Percentiles rank a stretch among this genome's conserved stretches.
Evolutionary conservation across 2,329 filamentous ascomycete species (phyloP).

Genomic region (Lasiodiplodia hormozganensis): DNA sequence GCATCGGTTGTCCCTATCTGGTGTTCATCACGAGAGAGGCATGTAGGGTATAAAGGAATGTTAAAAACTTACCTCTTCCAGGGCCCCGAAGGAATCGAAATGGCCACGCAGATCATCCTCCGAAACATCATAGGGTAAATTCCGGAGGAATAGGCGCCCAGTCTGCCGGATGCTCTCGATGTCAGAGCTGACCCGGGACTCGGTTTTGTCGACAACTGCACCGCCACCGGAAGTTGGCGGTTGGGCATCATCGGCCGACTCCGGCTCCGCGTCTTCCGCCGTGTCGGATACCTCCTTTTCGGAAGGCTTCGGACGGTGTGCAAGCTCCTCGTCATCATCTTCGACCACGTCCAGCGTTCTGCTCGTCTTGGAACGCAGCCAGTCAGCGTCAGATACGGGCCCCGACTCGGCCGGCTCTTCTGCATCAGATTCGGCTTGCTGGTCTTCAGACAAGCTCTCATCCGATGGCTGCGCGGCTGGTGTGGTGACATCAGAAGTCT

Average conservation of each 20-base stretch:
- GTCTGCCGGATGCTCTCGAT: constrained; percentile 71
- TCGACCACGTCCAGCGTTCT: constrained; percentile 84
- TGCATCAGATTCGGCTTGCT: constrained; percentile 30
- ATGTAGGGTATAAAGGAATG: constrained; percentile 32
- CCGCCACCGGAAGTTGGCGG: constrained; percentile 14
- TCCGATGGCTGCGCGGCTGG: constrained; percentile 1
- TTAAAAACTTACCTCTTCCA: constrained; percentile 78
- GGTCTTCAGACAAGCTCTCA: neutral
- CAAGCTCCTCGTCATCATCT: constrained; percentile 63
- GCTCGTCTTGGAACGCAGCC: constrained; percentile 88
- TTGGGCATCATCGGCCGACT: constrained; percentile 29
- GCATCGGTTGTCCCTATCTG: constrained; percentile 99
- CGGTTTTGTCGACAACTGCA: constrained; percentile 50
- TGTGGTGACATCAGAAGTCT: constrained; percentile 13
- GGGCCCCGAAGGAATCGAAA: constrained; percentile 74
- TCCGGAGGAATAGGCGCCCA: constrained; percentile 84
- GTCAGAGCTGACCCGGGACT: constrained; percentile 48
- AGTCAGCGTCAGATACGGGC: constrained; percentile 79
- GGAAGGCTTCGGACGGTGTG: constrained; percentile 23
- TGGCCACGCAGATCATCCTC: constrained; percentile 77
- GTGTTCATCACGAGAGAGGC: constrained; percentile 79
- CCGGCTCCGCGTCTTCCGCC: constrained; percentile 17
- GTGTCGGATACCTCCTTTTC: constrained; percentile 29
- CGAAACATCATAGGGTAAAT: constrained; percentile 80
- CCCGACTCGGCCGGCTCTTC: constrained; percentile 34